Evolutionary conservation across 75 land plant genomes (phyloP), one percentile per base, ranked within the genome.

Genomic region (Larix kaempferi): DNA sequence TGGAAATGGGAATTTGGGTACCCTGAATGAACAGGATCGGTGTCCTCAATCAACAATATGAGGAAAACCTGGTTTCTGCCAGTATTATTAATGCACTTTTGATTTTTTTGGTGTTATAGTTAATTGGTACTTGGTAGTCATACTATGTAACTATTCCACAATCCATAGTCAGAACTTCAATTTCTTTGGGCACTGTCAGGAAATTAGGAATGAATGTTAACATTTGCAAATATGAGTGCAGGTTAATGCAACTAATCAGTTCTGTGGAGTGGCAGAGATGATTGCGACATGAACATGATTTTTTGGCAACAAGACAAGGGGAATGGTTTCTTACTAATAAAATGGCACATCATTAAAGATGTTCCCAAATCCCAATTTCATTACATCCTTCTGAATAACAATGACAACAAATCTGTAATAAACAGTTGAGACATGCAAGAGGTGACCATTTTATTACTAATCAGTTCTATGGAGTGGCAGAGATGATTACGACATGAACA

Each of bases 281-380:
- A 73, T 78, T n/a, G 86, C 88, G 0, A 80, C 76, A 91, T 79
- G 74, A 88, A 67, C 78, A 73, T 91, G 19, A 90, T 86, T 26
- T 88, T 88, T 44, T 91, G 93, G 93, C 90, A 88, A 71, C 93
- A 91, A 71, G 93, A 88, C 58, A 91, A 91, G 67, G 88, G 93
- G 93, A 84, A 56, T 81, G 93, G 93, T n/a, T 88, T 83, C 56
- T 88, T 91, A 29, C 83, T 87, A 61, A 82, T 91, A 37, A 88
- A 88, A 76, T 91, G 93, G 89, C 93, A 88, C 61, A 82, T 91
- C 59, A 78, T 91, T 23, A 91, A 88, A 78, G 91, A 91, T 82
- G 81, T 91, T 14, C 93, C 89, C 13, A 88, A 88, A 22, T 82
- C 73, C 69, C 67, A 79, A 22, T 67, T 91, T 69, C 83, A 84